Percentiles rank a stretch among this genome's conserved stretches.
phyloP scores from a whole-genome alignment of 176 grass and related monocot species.

The Ensete glaucum region DNA sequence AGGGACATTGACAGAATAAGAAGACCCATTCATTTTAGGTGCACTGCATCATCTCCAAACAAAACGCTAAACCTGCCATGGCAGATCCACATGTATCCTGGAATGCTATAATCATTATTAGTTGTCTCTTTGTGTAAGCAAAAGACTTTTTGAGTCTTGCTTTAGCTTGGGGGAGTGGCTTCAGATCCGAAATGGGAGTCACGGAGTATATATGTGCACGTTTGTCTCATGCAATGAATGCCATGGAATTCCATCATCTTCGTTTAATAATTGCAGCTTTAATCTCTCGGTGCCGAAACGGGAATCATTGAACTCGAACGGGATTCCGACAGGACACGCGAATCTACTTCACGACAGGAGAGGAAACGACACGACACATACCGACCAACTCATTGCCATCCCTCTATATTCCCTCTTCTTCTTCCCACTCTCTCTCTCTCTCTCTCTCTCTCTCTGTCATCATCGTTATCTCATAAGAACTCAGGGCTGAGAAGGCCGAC shows the following conservation, averaged over 20 bases:
- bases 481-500: neutral
- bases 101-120: neutral
- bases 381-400: neutral
- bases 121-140: too few species aligned
- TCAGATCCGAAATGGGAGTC: too few species aligned
- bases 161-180: too few species aligned
- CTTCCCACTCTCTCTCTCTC: neutral
- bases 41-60: neutral
- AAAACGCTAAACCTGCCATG: neutral
- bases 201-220: too few species aligned
- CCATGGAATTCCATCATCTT: too few species aligned
- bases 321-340: neutral
- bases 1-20: constrained; percentile 5
- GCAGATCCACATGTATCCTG: neutral
- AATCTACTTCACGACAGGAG: neutral
- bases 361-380: neutral
- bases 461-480: too few species aligned
- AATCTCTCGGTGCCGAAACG: neutral
- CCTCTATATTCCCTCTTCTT: neutral
- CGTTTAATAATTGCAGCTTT: too few species aligned
- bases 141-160: too few species aligned
- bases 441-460: neutral
- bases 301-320: neutral
- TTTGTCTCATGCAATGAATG: too few species aligned
- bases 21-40: neutral